phyloP scores from a whole-genome alignment of 208 protist species.

The Tetramitus jugosus region DNA sequence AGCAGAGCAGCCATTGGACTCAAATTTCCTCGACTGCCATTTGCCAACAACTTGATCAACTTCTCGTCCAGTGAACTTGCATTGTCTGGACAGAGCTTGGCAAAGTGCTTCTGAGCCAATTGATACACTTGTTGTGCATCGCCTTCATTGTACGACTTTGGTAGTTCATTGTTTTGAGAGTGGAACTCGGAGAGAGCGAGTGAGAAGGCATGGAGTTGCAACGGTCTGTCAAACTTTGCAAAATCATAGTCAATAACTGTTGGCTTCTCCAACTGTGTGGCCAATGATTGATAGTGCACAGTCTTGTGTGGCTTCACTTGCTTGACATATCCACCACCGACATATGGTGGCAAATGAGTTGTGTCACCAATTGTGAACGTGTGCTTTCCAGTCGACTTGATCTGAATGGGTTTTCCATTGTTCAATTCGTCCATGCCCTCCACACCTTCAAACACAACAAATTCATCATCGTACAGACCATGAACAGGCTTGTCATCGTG shows the following conservation, averaged over 20 bases:
- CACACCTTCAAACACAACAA: constrained; percentile 2
- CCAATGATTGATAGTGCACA: neutral
- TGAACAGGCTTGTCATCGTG: neutral
- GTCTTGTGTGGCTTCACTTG: neutral
- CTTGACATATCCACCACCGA: neutral
- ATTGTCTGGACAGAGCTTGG: neutral
- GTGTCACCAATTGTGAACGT: neutral
- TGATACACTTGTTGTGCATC: constrained; percentile 11
- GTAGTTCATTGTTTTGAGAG: neutral
- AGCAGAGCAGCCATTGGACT: constrained; percentile 81
- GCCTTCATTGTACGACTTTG: neutral
- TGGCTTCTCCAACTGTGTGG: neutral
- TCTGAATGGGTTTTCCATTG: neutral
- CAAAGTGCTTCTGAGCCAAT: constrained; percentile 6
- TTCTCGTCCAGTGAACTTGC: neutral
- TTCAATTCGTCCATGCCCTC: constrained; percentile 15
- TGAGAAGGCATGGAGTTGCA: neutral
- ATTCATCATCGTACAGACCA: neutral
- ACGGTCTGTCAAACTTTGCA: neutral
- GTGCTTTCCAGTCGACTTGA: neutral
- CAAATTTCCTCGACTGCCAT: constrained; percentile 51
- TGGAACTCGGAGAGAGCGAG: neutral
- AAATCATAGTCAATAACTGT: neutral
- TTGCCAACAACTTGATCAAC: neutral
- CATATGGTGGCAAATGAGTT: neutral